These are phyloP conservation scores for Colletotrichum tamarilloi DNA, from an alignment of 2,329 filamentous ascomycete species.

Conservation along the genomic window DNA sequence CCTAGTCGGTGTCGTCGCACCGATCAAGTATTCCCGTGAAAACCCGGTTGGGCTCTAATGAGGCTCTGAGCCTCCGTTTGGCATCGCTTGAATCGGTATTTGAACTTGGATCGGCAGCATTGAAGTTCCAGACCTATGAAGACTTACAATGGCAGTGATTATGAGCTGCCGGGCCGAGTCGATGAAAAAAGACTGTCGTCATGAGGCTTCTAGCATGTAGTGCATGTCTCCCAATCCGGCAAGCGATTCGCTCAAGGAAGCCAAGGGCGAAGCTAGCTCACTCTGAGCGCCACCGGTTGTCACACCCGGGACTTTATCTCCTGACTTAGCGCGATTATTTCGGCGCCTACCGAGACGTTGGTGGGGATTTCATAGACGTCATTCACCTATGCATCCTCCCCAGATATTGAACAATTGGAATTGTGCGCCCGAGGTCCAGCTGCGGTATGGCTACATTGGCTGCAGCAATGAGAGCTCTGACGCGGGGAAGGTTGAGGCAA, in stretches of 20 bases:
- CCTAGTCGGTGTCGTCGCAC: background rate
- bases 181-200: constrained; percentile 22
- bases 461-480: background rate
- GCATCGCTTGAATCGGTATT: background rate
- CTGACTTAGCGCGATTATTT: constrained; percentile 4
- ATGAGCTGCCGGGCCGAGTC: background rate
- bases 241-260: constrained; percentile 3
- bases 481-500: background rate
- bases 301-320: background rate
- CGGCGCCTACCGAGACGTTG: background rate
- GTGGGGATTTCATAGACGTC: constrained; percentile 27
- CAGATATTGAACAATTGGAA: background rate
- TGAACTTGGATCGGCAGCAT: background rate
- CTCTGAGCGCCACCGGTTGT: constrained; percentile 4
- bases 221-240: constrained; percentile 2
- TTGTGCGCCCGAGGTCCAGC: background rate
- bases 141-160: background rate
- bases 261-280: constrained; percentile 11
- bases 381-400: constrained; percentile 7
- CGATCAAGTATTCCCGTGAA: no score
- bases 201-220: constrained; percentile 15
- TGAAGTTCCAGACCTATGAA: background rate
- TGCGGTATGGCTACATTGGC: background rate
- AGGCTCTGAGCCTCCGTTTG: background rate
- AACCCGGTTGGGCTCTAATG: background rate